phyloP scores from a whole-genome alignment of 257 asterid genomes.

The Solanum piurae region DNA sequence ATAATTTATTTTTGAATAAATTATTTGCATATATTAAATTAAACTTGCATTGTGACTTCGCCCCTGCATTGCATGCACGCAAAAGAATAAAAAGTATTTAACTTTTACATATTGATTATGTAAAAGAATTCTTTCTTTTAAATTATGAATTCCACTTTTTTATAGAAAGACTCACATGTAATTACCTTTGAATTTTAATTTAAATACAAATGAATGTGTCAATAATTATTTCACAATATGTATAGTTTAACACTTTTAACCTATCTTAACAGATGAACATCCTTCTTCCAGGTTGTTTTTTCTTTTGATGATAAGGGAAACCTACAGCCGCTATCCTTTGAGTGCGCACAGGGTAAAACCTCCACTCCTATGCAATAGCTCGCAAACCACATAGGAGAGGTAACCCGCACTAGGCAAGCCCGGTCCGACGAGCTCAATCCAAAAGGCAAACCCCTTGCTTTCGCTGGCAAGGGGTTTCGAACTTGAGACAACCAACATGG shows the following conservation, averaged over 20 bases:
- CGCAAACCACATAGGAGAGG: too few species aligned
- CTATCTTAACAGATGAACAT: background rate
- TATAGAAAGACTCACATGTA: background rate
- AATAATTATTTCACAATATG: background rate
- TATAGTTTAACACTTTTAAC: background rate
- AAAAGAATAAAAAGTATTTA: background rate
- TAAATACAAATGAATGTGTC: background rate
- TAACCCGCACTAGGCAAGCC: too few species aligned
- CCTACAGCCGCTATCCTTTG: too few species aligned
- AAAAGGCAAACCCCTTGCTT: too few species aligned
- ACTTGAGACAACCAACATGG: too few species aligned
- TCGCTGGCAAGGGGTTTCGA: too few species aligned
- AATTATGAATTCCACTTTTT: background rate
- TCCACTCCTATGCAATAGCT: too few species aligned
- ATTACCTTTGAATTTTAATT: background rate
- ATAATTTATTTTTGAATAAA: background rate
- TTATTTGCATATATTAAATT: background rate
- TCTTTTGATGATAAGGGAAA: too few species aligned
- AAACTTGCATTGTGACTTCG: background rate
- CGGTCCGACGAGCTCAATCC: too few species aligned
- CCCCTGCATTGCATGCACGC: background rate
- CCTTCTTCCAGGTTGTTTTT: background rate
- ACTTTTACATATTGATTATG: background rate
- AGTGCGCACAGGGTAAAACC: too few species aligned
- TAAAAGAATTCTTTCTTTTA: background rate